Conservation (phyloP, 116 monocot genomes). For the Papilionanthe hybrid region DNA sequence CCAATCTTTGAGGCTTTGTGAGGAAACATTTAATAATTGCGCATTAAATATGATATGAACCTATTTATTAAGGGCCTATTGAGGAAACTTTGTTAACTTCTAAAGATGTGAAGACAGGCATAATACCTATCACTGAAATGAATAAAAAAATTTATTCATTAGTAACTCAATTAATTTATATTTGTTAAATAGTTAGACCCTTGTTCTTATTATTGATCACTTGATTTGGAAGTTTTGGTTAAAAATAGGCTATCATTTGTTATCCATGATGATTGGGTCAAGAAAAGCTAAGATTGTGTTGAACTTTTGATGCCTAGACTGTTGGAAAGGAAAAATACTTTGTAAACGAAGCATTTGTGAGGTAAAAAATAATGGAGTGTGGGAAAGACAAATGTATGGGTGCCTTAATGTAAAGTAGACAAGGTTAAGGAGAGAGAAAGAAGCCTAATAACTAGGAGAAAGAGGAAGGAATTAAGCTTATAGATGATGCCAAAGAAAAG, state of each 20-base stretch:
- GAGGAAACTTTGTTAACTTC: background rate
- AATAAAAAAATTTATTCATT: too few relatives aligned
- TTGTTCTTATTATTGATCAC: too few relatives aligned
- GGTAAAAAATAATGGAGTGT: background rate
- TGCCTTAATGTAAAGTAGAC: background rate
- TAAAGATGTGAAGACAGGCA: too few relatives aligned
- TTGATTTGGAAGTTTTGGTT: too few relatives aligned
- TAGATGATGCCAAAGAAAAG: background rate
- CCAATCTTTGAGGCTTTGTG: background rate
- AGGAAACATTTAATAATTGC: background rate
- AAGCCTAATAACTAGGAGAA: background rate
- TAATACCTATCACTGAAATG: too few relatives aligned
- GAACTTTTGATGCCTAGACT: background rate
- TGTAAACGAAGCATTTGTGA: background rate
- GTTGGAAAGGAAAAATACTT: too few relatives aligned
- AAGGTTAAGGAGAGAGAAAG: background rate
- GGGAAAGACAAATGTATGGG: background rate
- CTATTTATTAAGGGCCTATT: background rate
- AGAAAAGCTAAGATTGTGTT: background rate
- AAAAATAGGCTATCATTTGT: background rate
- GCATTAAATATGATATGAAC: background rate
- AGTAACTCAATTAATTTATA: too few relatives aligned
- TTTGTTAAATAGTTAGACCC: too few relatives aligned
- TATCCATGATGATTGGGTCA: background rate
- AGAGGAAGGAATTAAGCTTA: background rate